A percentile compares a stretch with the other conserved stretches of the same genome.
Conservation (phyloP, 345 rosid genomes). For the Moringa oleifera region DNA sequence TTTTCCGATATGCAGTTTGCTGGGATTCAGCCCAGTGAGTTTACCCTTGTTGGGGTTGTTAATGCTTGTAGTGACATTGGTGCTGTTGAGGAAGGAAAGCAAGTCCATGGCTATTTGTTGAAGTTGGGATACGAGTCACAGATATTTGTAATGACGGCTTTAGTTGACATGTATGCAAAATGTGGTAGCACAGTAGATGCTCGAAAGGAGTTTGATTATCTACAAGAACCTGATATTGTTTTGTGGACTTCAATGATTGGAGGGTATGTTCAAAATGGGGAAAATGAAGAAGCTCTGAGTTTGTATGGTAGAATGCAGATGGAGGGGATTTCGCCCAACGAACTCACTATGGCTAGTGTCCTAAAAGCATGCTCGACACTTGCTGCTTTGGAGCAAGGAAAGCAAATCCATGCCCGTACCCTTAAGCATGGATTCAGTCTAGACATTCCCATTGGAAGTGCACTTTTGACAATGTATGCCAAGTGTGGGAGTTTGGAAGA, state of each 20-base stretch:
- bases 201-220: slow-evolving; percentile 47
- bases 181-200: slow-evolving; percentile 44
- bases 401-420: slow-evolving; percentile 61
- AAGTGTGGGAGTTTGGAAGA: slow-evolving; percentile 43
- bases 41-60: slow-evolving; percentile 69
- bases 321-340: slow-evolving; percentile 55
- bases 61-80: slow-evolving; percentile 69
- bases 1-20: slow-evolving; percentile 60
- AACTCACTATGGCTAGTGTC: slow-evolving; percentile 62
- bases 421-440: slow-evolving; percentile 45
- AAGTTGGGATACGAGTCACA: slow-evolving; percentile 66
- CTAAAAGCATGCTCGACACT: slow-evolving; percentile 57
- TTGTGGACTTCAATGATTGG: slow-evolving; percentile 75
- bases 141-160: slow-evolving; percentile 49
- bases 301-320: slow-evolving; percentile 49
- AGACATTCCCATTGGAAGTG: slow-evolving; percentile 43
- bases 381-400: slow-evolving; percentile 51
- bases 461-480: slow-evolving; percentile 52
- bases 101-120: slow-evolving; percentile 51
- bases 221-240: slow-evolving; percentile 49
- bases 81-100: slow-evolving; percentile 63
- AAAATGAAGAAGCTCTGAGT: slow-evolving; percentile 47
- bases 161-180: slow-evolving; percentile 78
- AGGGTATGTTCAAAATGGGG: slow-evolving; percentile 51
- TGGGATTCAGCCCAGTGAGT: slow-evolving; percentile 60